Base-by-base conservation (phyloP, 345 rosid genomes). In the Hibiscus mutabilis region DNA sequence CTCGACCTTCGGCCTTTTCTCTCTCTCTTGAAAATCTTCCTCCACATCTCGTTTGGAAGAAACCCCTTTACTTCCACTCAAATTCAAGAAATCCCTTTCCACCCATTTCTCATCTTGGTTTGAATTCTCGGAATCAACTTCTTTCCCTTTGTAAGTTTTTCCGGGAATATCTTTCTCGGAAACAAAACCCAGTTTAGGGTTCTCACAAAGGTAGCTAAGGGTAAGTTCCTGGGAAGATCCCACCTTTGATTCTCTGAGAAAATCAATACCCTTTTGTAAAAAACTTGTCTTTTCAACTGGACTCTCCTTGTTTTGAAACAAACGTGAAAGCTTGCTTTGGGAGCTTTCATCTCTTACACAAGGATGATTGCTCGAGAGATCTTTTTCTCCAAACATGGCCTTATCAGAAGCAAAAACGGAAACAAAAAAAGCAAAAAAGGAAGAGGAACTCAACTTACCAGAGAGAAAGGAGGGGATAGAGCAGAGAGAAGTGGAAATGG, bases 1-100 rank as follows among this genome's bases (percentile, higher is more conserved):
- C 70, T 88, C 93, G 16, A 92, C 73, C 84, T 82, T 91, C 18
- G 84, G 83, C 72, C 55, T 85, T 74, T 95, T 89, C 71, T 87
- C 90, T 18, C 79, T 78, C 22, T 74, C 81, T 59, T 79, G 73
- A 53, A 76, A 66, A 44, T 80, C 88, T 2, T 84, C 83, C 5
- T 74, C 86, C 47, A 61, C 78, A 64, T 86, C 87, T 42, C 90
- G 77, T 71, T 87, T 90, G 0, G 93, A 83, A 53, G 91, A 79
- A 75, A 75, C 77, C 0, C 82, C 80, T 70, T 85, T 77, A 47
- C 75, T 68, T 49, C 86, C 90, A 64, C 84, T 84, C 76, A 94
- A 73, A 85, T 81, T 95, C 85, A 95, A 78, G 87, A 95, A 95
- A 84, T 95, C 97, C 62, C 97, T 86, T 87, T 92, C 97, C 6